Evolutionary conservation across 352 stramenopile genomes (phyloP).

Genomic region (Pythium scleroteichum): DNA sequence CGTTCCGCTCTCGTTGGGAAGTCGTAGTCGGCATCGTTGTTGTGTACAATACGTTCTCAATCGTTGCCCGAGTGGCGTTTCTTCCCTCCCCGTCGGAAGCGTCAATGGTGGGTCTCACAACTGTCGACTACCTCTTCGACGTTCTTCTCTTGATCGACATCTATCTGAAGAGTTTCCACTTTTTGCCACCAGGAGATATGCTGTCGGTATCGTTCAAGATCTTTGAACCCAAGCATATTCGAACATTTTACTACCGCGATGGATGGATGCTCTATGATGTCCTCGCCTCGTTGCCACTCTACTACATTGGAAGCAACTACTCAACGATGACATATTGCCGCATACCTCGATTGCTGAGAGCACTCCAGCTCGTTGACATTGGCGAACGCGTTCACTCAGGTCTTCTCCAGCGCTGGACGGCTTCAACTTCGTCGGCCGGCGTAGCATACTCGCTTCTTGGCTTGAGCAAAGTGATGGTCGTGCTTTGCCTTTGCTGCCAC

Average conservation of each 20-base stretch:
- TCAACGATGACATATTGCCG: constrained; percentile 38
- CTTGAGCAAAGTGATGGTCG: constrained; percentile 28
- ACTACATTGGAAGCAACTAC: constrained; percentile 38
- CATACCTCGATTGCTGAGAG: constrained; percentile 30
- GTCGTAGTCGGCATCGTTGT: constrained; percentile 29
- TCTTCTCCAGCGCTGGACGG: constrained; percentile 23
- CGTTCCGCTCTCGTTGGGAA: constrained; percentile 33
- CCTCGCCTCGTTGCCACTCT: constrained; percentile 29
- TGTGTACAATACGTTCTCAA: constrained; percentile 41
- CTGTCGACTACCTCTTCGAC: constrained; percentile 33
- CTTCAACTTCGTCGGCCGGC: constrained; percentile 19
- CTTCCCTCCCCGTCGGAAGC: constrained; percentile 16
- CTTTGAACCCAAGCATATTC: constrained; percentile 23
- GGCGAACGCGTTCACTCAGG: constrained; percentile 28
- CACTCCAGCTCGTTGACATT: constrained; percentile 30
- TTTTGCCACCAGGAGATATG: constrained; percentile 25
- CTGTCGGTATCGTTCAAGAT: constrained; percentile 19
- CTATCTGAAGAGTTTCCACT: constrained; percentile 35
- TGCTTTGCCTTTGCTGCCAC: constrained; percentile 34
- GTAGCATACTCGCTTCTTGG: constrained; percentile 31
- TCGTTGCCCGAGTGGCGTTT: constrained; percentile 32
- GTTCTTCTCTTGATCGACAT: constrained; percentile 34
- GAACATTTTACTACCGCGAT: constrained; percentile 30
- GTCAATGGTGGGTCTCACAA: constrained; percentile 29
- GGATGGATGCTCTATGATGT: constrained; percentile 32